Base-by-base conservation (phyloP, 2,329 filamentous ascomycete species). In the Torrubiellomyces zombiae region DNA sequence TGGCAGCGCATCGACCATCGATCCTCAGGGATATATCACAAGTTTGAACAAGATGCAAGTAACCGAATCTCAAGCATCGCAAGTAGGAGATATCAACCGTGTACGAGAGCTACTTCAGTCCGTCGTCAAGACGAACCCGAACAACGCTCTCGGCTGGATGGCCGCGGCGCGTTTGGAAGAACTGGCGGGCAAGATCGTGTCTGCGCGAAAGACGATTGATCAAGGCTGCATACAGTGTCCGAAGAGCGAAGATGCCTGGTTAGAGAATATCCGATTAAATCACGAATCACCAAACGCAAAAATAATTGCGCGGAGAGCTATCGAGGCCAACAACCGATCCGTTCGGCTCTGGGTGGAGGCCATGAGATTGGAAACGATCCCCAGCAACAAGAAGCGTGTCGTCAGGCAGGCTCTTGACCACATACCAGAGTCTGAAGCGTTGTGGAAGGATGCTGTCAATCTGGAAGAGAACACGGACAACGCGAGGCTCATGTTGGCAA, bases 371-470 rank as follows among this genome's bases (percentile, higher is more conserved):
- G 89, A 98, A 48, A 71, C 72, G 6, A 77, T 93, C 23, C 56
- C 71, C 1, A 68, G 75, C 30, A 80, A 82, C 8, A 92, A 91
- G 53, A 95, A 95, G 55, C 75, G 83, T 43, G 89, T 98, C 6
- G 72, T 94, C 17, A 70, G 85, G 28, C 80, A 91, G 44, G 91
- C 89, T 0, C 62, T 98, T 21, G 81, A 95, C 40, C 76, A 93
- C 42, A 79, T 94, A 20, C 85, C 85, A 1, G 82, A 93, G 43
- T 95, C 86, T 0, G 89, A 95, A 23, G 76, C 80, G 20, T 66
- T 98, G n/a, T 98, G 89, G 89, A 98, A 95, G 47, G 83, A 91
- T 45, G 77, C 86, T 5, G 86, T 98, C 33, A 95, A 95, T 38
- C 57, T 95, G 28, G 89, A 95, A 44, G 86, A 94, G 42, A 77